phyloP scores from a whole-genome alignment of 371 early-diverging fungal species.

The Saksenaea oblongispora region DNA sequence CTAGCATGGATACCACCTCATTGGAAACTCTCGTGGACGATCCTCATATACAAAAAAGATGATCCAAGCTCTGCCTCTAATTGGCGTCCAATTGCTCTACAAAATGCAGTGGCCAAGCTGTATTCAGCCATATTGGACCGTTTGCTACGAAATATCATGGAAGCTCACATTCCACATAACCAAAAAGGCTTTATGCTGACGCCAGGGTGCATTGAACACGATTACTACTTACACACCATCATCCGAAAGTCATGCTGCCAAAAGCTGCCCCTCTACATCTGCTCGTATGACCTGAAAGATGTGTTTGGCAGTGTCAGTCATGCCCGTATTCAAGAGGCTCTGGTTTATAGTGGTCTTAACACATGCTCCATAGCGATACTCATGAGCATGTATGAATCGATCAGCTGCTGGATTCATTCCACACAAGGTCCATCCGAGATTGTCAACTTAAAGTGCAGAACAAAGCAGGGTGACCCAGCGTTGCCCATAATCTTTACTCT shows the following conservation, averaged over 20 bases:
- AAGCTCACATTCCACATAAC: neutral
- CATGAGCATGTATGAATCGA: neutral
- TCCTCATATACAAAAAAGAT: conserved; percentile 21
- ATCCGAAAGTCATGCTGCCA: conserved; percentile 5
- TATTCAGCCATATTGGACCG: neutral
- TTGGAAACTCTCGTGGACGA: neutral
- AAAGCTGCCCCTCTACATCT: conserved; percentile 4
- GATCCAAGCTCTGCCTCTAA: conserved; percentile 12
- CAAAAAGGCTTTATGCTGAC: conserved; percentile 6
- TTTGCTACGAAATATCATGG: neutral
- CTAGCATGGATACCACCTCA: conserved; percentile 1
- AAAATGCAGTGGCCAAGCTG: conserved; percentile 4
- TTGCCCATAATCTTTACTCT: neutral
- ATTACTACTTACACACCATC: conserved; percentile 2
- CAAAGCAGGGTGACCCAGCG: neutral
- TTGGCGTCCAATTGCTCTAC: conserved; percentile 16
- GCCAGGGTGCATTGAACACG: conserved; percentile 6
- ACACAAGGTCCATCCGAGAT: neutral
- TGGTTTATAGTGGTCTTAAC: too few relatives aligned
- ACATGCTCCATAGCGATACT: neutral
- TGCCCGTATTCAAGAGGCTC: neutral
- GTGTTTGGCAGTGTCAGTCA: neutral
- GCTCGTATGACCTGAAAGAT: neutral
- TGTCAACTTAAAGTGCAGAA: neutral
- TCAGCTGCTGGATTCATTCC: neutral